A percentile compares a stretch with the other conserved stretches of the same genome.
Conservation (phyloP, 139 green algal genomes). For the Coelastrella sp. region DNA sequence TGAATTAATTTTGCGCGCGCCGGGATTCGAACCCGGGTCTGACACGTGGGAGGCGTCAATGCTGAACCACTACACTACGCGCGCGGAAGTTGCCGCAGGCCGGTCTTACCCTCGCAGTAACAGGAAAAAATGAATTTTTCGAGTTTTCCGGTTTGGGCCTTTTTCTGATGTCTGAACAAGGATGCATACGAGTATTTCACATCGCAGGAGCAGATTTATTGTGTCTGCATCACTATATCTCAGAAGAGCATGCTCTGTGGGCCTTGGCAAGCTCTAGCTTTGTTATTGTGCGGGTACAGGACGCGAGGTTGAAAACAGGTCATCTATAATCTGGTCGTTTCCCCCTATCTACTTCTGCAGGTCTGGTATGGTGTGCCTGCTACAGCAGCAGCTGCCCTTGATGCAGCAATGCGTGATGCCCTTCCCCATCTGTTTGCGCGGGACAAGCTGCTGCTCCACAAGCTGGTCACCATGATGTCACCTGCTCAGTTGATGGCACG, state of each 20-base stretch:
- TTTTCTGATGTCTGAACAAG: neutral
- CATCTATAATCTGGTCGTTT: too few relatives aligned
- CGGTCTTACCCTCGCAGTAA: neutral
- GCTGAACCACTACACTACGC: slow-evolving; percentile 15
- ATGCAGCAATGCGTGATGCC: slow-evolving; percentile 75
- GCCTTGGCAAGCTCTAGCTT: too few relatives aligned
- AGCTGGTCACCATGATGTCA: slow-evolving; percentile 87
- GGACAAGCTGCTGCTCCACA: slow-evolving; percentile 57
- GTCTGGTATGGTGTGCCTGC: slow-evolving; percentile 72
- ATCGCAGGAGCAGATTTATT: too few relatives aligned
- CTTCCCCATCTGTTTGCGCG: slow-evolving; percentile 52
- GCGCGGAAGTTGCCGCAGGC: neutral
- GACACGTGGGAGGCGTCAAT: slow-evolving; percentile 14
- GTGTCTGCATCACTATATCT: too few relatives aligned
- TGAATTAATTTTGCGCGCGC: neutral
- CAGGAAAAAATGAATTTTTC: neutral
- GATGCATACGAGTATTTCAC: too few relatives aligned
- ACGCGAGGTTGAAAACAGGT: too few relatives aligned
- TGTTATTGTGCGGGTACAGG: too few relatives aligned
- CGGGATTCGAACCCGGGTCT: slow-evolving; percentile 12
- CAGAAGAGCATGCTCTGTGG: too few relatives aligned
- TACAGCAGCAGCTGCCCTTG: slow-evolving; percentile 69
- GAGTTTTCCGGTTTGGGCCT: neutral
- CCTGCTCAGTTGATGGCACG: slow-evolving; percentile 59
- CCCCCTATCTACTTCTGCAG: neutral